Evolutionary conservation across 192 early-diverging fungal species (phyloP).

Genomic region (Coemansia asiatica): DNA sequence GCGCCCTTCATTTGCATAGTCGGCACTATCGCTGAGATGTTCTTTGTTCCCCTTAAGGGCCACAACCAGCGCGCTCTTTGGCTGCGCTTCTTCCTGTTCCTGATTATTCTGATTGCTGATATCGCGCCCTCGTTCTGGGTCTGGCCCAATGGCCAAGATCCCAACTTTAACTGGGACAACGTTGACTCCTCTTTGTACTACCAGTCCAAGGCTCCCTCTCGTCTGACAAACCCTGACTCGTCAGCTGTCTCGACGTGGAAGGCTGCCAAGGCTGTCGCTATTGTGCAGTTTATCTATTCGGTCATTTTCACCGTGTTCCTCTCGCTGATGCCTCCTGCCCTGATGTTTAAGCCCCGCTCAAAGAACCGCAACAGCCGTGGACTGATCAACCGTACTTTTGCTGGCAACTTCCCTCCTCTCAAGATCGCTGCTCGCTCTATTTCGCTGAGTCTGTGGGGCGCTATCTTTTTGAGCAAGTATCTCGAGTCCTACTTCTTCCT

Average conservation of each 20-base stretch:
- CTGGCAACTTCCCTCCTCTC: slow-evolving; percentile 72
- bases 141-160: slow-evolving; percentile 52
- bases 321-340: slow-evolving; percentile 65
- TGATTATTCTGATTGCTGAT: slow-evolving; percentile 63
- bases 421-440: slow-evolving; percentile 65
- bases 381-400: slow-evolving; percentile 65
- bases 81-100: slow-evolving; percentile 59
- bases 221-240: slow-evolving; percentile 24
- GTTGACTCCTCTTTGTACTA: slow-evolving; percentile 33
- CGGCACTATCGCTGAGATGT: slow-evolving; percentile 67
- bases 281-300: slow-evolving; percentile 69
- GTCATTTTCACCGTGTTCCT: slow-evolving; percentile 66
- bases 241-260: slow-evolving; percentile 32
- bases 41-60: slow-evolving; percentile 67
- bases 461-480: slow-evolving; percentile 73
- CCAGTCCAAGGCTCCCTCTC: slow-evolving; percentile 33
- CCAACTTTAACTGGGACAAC: slow-evolving; percentile 43
- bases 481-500: slow-evolving; percentile 85
- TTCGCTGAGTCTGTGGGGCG: slow-evolving; percentile 69
- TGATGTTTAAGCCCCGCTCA: slow-evolving; percentile 59
- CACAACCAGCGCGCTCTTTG: slow-evolving; percentile 58
- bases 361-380: slow-evolving; percentile 58
- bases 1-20: slow-evolving; percentile 68
- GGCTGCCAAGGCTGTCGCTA: slow-evolving; percentile 61
- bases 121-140: slow-evolving; percentile 64